phyloP scores from a whole-genome alignment of 345 rosid genomes.

The Excoecaria cochinchinensis region DNA sequence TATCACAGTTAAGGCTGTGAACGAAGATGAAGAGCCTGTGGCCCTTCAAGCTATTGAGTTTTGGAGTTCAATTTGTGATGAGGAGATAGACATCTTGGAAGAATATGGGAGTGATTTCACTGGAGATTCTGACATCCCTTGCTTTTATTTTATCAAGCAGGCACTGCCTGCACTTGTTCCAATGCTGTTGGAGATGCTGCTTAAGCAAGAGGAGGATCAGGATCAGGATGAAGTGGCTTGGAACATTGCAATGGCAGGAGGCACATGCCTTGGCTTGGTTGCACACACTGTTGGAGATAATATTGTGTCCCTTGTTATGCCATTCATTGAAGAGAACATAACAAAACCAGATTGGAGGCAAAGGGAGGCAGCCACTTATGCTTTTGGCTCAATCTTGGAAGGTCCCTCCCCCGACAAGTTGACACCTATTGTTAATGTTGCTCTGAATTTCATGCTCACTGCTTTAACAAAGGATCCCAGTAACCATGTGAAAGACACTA shows the following conservation, averaged over 20 bases:
- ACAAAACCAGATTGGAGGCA: conserved; percentile 53
- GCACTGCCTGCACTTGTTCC: conserved; percentile 50
- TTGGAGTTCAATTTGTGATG: conserved; percentile 48
- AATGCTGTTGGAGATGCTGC: conserved; percentile 42
- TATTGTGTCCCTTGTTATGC: conserved; percentile 46
- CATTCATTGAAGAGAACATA: conserved; percentile 45
- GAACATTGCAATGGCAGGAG: conserved; percentile 55
- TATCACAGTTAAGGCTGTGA: conserved; percentile 46
- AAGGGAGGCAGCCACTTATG: conserved; percentile 51
- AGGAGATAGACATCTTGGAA: conserved; percentile 48
- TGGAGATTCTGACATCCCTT: conserved; percentile 41
- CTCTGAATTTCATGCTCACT: conserved; percentile 62
- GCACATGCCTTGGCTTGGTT: conserved; percentile 51
- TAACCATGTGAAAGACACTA: conserved; percentile 53
- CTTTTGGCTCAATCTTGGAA: conserved; percentile 50
- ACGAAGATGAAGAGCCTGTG: conserved; percentile 48
- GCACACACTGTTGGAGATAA: conserved; percentile 51
- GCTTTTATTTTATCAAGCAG: conserved; percentile 48
- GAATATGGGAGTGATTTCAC: conserved; percentile 40
- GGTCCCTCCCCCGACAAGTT: conserved; percentile 52
- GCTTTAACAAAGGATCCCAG: conserved; percentile 46
- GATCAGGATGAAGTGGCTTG: conserved; percentile 52
- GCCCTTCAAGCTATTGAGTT: conserved; percentile 48
- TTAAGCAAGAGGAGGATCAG: conserved; percentile 53
- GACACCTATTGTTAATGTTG: conserved; percentile 36